These are phyloP conservation scores for Nectriaceae sp. DNA, from an alignment of 2,329 filamentous ascomycete species.

Conservation along the genomic window DNA sequence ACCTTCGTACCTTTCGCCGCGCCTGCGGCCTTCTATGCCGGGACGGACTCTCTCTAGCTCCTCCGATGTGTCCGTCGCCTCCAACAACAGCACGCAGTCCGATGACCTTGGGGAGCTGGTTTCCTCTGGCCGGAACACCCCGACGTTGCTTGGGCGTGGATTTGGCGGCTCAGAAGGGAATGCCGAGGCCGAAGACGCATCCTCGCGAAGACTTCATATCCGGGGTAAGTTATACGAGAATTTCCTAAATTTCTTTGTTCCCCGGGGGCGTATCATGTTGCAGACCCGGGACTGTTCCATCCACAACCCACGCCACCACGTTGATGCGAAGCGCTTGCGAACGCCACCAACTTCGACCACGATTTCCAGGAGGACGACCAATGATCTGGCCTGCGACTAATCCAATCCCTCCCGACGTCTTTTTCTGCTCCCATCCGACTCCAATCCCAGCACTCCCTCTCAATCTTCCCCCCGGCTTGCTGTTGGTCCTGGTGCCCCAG, in stretches of 20 bases:
- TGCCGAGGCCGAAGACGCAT: slow-evolving; percentile 15
- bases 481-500: slow-evolving; percentile 6
- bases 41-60: slow-evolving; percentile 49
- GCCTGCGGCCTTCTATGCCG: slow-evolving; percentile 45
- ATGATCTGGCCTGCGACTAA: background rate
- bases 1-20: slow-evolving; percentile 44
- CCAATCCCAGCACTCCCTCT: too few species aligned
- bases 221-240: slow-evolving; percentile 22
- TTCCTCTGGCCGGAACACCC: slow-evolving; percentile 32
- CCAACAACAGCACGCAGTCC: slow-evolving; percentile 29
- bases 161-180: slow-evolving; percentile 16
- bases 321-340: background rate
- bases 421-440: slow-evolving; percentile 1
- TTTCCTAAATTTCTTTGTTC: too few species aligned
- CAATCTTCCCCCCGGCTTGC: slow-evolving; percentile 2
- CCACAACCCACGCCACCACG: background rate
- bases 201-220: slow-evolving; percentile 12
- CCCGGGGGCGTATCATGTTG: too few species aligned
- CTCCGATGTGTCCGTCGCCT: slow-evolving; percentile 43
- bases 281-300: too few species aligned
- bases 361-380: background rate
- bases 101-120: slow-evolving; percentile 33
- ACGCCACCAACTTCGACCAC: background rate
- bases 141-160: slow-evolving; percentile 16
- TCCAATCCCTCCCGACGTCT: background rate